Evolutionary conservation across 495 filamentous ascomycete species (phyloP).

Genomic region (Venustampulla echinocandica): DNA sequence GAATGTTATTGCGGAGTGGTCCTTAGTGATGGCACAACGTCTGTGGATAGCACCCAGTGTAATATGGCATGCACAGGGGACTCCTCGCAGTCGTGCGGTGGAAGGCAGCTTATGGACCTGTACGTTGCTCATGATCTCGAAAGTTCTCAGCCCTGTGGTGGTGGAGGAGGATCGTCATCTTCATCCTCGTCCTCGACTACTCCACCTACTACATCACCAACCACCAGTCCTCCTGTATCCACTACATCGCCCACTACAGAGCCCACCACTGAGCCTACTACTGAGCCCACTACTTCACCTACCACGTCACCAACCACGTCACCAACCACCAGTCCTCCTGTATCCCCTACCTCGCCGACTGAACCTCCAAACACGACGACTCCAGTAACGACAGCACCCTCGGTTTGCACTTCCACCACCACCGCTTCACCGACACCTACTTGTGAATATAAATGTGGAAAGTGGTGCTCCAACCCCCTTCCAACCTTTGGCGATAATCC

Average conservation of each 20-base stretch:
- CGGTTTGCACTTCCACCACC: not conserved
- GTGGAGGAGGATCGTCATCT: conserved; percentile 19
- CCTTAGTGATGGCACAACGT: conserved; percentile 35
- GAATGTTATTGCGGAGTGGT: conserved; percentile 26
- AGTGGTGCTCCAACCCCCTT: conserved; percentile 41
- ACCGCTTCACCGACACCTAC: conserved; percentile 30
- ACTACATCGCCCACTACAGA: not conserved
- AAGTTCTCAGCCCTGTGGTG: conserved; percentile 38
- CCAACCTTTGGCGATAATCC: conserved; percentile 33
- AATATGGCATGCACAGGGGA: conserved; percentile 42
- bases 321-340: not conserved
- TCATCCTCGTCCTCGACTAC: conserved; percentile 1
- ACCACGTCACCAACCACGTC: not conserved
- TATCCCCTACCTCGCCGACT: not conserved
- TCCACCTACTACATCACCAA: not conserved
- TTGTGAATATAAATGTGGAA: conserved; percentile 43
- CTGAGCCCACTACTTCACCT: not conserved
- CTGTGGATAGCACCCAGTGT: conserved; percentile 29
- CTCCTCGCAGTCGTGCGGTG: conserved; percentile 37
- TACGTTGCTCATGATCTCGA: conserved; percentile 30
- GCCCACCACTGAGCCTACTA: not conserved
- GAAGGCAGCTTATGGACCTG: conserved; percentile 32
- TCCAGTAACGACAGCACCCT: not conserved
- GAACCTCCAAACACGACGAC: conserved; percentile 7
- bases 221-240: not conserved